Base-by-base conservation (phyloP, 257 asterid species). In the Cinchona pubescens region DNA sequence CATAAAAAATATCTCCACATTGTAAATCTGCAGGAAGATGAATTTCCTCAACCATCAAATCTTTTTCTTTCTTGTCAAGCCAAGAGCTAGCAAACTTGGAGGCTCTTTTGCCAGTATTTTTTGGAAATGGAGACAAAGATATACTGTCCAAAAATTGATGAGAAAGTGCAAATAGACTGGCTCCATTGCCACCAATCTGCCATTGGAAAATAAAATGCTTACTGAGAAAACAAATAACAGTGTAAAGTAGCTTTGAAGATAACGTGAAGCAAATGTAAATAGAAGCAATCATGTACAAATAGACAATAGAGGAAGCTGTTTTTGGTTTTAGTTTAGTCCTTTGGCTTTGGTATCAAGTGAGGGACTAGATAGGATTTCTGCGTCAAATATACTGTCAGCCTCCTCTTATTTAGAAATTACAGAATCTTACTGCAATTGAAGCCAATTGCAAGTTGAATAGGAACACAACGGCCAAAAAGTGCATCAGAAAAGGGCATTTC, bases 171-270 rank as follows among this genome's bases (percentile, higher is more conserved):
- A 94, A 92, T 48, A 87, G 95, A 61, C 82, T 79, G 72, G 80
- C 85, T 69, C 82, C 77, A 79, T 76, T 85, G 67, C 98, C 97
- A 75, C 99, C 99, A 89, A 84, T 82, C 98, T 94, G 94, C 82
- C 80, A 81, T 79, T 67, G 67, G 76, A 77, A 78, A 75, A 82
- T 65, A 72, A 62, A 12, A 13, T 59, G 49, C 68, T 21, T 27
- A 27, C 30, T 73, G 63, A 73, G 67, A 65, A 42, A 80, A 55
- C 64, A 68, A 64, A 81, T 27, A 38, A 56, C 27, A 75, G 69
- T 61, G 12, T 34, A 71, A 64, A 30, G 16, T 23, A 51, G 59
- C 25, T 51, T 51, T 3, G 18, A 51, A 7, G 21, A 0, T 19
- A 51, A 19, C 21, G 11, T 25, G 6, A 32, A 58, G 55, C 25